Evolutionary conservation across 108 stramenopile species (phyloP).

Genomic region (Epipyxis sp.): DNA sequence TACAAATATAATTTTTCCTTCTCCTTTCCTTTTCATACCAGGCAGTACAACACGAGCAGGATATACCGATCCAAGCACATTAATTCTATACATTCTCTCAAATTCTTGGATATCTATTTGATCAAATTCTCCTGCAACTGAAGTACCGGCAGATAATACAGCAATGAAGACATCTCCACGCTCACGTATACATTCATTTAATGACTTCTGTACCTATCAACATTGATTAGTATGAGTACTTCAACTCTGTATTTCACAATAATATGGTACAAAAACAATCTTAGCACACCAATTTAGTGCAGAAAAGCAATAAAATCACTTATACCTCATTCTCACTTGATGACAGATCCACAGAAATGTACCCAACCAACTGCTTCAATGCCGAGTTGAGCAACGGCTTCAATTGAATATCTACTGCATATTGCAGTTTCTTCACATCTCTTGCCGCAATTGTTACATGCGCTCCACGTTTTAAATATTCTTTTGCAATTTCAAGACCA

Average conservation of each 20-base stretch:
- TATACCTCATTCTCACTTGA: no score
- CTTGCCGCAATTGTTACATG: slow-evolving; percentile 71
- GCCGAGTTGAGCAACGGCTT: neutral
- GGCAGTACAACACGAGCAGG: slow-evolving; percentile 70
- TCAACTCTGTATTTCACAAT: no score
- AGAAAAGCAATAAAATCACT: no score
- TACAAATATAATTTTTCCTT: slow-evolving; percentile 37
- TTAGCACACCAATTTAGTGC: no score
- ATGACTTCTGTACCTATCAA: no score
- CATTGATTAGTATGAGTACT: no score
- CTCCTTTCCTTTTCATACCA: slow-evolving; percentile 53
- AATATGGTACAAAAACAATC: no score
- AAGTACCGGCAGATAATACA: slow-evolving; percentile 70
- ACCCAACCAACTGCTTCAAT: no score
- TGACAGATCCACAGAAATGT: no score
- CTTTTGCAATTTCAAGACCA: slow-evolving; percentile 68
- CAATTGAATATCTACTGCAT: slow-evolving; percentile 52
- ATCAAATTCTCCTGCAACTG: slow-evolving; percentile 61
- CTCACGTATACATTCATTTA: no score
- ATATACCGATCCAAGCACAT: slow-evolving; percentile 72
- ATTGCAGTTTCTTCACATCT: slow-evolving; percentile 57
- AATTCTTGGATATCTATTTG: slow-evolving; percentile 58
- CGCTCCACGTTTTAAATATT: slow-evolving; percentile 56
- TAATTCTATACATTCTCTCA: slow-evolving; percentile 59
- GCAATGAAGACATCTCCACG: no score